Conservation (phyloP, 2,329 filamentous ascomycete species). For the Fonsecaea nubica region DNA sequence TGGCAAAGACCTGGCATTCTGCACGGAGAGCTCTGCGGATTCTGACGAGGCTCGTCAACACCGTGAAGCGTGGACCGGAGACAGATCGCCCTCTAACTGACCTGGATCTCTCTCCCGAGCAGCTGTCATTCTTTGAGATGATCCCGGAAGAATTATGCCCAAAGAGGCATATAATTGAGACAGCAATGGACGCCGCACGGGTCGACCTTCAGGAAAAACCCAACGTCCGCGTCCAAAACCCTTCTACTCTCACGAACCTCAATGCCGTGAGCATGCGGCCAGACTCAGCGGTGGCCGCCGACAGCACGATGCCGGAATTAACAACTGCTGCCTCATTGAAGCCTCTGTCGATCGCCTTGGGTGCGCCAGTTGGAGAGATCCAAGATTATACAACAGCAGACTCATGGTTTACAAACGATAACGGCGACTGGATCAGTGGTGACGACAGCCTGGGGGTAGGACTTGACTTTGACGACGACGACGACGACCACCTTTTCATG, state of each 20-base stretch:
- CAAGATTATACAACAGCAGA: background rate
- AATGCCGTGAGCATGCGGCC: background rate
- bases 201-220: background rate
- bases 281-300: background rate
- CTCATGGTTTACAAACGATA: background rate
- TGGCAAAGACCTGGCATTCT: constrained; percentile 1
- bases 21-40: background rate
- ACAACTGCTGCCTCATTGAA: background rate
- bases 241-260: background rate
- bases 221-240: background rate
- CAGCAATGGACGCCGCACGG: background rate
- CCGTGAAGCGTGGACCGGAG: constrained; percentile 2
- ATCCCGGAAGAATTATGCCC: constrained; percentile 5
- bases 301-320: constrained; percentile 3
- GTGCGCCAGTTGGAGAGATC: background rate
- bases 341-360: background rate
- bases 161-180: constrained; percentile 8
- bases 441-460: background rate
- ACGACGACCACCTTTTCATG: background rate
- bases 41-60: background rate
- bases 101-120: constrained; percentile 13
- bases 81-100: constrained; percentile 6
- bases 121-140: constrained; percentile 13
- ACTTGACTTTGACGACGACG: background rate
- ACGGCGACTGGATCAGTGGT: background rate